These are phyloP conservation scores for Oemleria cerasiformis DNA, from an alignment of 306 rosid genomes.

Conservation along the genomic window DNA sequence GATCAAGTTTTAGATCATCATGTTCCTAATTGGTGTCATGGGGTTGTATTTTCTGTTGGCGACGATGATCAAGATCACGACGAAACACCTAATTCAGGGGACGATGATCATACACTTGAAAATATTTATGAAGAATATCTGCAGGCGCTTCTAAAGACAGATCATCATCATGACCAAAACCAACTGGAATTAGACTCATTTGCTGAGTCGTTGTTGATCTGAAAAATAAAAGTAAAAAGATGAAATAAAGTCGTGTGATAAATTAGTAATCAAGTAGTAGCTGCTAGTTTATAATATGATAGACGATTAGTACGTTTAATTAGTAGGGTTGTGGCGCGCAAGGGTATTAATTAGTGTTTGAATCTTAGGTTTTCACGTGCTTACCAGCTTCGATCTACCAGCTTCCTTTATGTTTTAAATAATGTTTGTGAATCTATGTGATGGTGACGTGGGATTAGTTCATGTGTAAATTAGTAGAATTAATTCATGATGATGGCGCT, in stretches of 20 bases:
- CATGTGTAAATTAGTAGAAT: not conserved
- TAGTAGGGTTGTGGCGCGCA: not conserved
- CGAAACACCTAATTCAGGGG: not conserved
- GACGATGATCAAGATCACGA: slow-evolving; percentile 20
- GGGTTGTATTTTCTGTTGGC: slow-evolving; percentile 21
- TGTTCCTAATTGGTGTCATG: not conserved
- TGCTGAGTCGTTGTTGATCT: slow-evolving; percentile 47
- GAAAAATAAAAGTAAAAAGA: not conserved
- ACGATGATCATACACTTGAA: slow-evolving; percentile 29
- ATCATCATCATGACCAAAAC: slow-evolving; percentile 18
- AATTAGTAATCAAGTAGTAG: not conserved
- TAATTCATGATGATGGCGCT: not conserved
- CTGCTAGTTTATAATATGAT: not conserved
- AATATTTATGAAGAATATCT: slow-evolving; percentile 62
- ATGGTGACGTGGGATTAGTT: not conserved
- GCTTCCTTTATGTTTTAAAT: not conserved
- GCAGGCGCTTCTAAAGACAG: slow-evolving; percentile 48
- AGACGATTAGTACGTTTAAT: not conserved
- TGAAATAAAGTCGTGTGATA: not conserved
- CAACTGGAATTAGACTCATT: slow-evolving; percentile 50
- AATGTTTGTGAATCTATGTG: not conserved
- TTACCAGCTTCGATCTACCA: slow-evolving; percentile 24
- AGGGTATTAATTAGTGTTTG: not conserved
- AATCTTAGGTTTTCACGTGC: slow-evolving; percentile 36
- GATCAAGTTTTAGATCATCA: not conserved